Conservation (phyloP, 2,329 filamentous ascomycete species). For the Cadophora sp. region DNA sequence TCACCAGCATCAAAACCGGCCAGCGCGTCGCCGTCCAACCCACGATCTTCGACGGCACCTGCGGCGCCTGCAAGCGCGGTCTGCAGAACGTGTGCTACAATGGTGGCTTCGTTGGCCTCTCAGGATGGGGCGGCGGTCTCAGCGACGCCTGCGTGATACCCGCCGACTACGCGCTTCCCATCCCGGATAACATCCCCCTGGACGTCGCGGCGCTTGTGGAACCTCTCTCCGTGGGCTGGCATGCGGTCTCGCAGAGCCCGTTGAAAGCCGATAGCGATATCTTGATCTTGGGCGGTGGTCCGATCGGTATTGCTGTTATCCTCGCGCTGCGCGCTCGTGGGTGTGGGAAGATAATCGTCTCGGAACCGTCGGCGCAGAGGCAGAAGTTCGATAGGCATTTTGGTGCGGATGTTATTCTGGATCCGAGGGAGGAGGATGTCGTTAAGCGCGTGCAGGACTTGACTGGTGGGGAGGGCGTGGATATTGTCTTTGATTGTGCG, state of each 20-base stretch:
- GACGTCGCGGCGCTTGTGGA: conserved; percentile 66
- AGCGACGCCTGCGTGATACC: conserved; percentile 61
- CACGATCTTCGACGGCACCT: conserved; percentile 62
- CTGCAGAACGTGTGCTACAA: conserved; percentile 64
- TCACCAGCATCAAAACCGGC: conserved; percentile 56
- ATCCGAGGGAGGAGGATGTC: conserved; percentile 59
- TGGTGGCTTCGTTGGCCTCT: conserved; percentile 59
- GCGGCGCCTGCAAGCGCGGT: conserved; percentile 59
- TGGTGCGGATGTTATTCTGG: conserved; percentile 61
- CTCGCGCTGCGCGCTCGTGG: conserved; percentile 62
- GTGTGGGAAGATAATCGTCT: conserved; percentile 61
- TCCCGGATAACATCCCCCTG: conserved; percentile 59
- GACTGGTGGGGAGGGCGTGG: conserved; percentile 57
- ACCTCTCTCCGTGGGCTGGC: conserved; percentile 69
- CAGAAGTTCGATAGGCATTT: conserved; percentile 59
- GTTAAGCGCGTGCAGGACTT: conserved; percentile 54
- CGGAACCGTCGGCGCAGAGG: conserved; percentile 59
- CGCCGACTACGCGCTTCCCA: conserved; percentile 53
- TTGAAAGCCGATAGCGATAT: conserved; percentile 55
- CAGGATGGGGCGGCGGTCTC: conserved; percentile 58
- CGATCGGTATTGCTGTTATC: conserved; percentile 66
- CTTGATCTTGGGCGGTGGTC: conserved; percentile 66
- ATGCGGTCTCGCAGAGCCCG: conserved; percentile 60
- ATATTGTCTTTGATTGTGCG: conserved; percentile 68
- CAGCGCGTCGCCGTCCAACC: conserved; percentile 66